These are phyloP conservation scores for Mortierella hygrophila DNA, from an alignment of 192 early-diverging fungal species.

Conservation along the genomic window DNA sequence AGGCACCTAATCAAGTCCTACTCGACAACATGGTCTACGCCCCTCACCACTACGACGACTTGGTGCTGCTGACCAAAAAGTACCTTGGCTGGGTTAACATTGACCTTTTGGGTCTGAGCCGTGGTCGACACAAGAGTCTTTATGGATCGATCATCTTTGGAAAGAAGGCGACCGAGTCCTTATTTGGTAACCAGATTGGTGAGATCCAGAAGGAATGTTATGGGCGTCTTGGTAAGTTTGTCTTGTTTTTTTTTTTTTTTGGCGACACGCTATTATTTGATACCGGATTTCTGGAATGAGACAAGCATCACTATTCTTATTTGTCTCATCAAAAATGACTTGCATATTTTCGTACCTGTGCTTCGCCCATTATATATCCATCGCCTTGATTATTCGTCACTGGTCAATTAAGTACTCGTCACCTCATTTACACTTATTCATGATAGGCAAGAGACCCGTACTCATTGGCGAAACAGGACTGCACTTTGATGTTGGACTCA, in stretches of 20 bases:
- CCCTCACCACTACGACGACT: conserved; percentile 71
- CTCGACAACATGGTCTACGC: conserved; percentile 58
- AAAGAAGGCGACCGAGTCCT: conserved; percentile 18
- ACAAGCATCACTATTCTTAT: background rate
- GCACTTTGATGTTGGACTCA: conserved; percentile 48
- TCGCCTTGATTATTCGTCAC: background rate
- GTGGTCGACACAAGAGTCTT: conserved; percentile 62
- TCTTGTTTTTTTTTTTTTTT: background rate
- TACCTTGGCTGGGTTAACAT: conserved; percentile 66
- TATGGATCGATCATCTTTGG: conserved; percentile 38
- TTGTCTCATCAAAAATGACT: background rate
- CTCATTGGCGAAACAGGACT: conserved; percentile 48
- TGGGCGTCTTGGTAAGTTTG: conserved; percentile 32
- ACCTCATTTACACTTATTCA: background rate
- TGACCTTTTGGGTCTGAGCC: conserved; percentile 64
- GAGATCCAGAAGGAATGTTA: conserved; percentile 42
- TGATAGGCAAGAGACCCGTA: conserved; percentile 32
- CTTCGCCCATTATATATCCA: too few relatives aligned
- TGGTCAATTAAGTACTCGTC: background rate
- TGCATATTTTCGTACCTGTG: too few relatives aligned
- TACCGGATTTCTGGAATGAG: background rate
- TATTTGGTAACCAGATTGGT: conserved; percentile 38
- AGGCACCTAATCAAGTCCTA: background rate
- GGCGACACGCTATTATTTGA: background rate
- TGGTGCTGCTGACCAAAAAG: conserved; percentile 65